A percentile compares a stretch with the other conserved stretches of the same genome.
phyloP scores from a whole-genome alignment of 2,329 filamentous ascomycete species.

The Phialophora tarda region DNA sequence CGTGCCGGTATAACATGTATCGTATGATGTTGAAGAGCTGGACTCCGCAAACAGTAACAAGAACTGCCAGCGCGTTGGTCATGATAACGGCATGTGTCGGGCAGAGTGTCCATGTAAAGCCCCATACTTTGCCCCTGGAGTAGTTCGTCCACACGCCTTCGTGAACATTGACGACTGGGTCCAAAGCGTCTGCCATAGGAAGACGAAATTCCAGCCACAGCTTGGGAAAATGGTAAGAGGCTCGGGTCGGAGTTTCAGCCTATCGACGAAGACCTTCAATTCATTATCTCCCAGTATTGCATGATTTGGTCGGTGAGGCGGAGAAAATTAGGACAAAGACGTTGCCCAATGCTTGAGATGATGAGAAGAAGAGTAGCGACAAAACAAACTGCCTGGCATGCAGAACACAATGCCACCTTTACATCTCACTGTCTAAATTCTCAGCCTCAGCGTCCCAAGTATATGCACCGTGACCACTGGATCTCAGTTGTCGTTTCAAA shows the following conservation, averaged over 20 bases:
- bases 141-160: conserved; percentile 35
- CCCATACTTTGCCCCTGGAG: conserved; percentile 30
- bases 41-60: conserved; percentile 29
- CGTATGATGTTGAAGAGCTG: conserved; percentile 32
- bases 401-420: not conserved
- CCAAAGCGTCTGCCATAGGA: conserved; percentile 23
- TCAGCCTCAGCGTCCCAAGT: not conserved
- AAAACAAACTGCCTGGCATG: not conserved
- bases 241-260: no score
- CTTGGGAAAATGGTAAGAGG: not conserved
- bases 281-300: not conserved
- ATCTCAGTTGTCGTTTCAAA: not conserved
- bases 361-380: not conserved
- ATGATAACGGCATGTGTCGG: conserved; percentile 30
- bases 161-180: conserved; percentile 15
- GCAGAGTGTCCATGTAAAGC: conserved; percentile 33
- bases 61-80: conserved; percentile 33
- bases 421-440: not conserved
- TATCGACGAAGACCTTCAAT: no score
- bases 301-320: not conserved
- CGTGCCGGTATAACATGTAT: no score
- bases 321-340: not conserved
- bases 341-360: not conserved
- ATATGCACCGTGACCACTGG: not conserved
- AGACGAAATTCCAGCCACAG: not conserved